These are phyloP conservation scores for Apiospora malaysiana DNA, from an alignment of 2,329 filamentous ascomycete genomes.

Conservation along the genomic window DNA sequence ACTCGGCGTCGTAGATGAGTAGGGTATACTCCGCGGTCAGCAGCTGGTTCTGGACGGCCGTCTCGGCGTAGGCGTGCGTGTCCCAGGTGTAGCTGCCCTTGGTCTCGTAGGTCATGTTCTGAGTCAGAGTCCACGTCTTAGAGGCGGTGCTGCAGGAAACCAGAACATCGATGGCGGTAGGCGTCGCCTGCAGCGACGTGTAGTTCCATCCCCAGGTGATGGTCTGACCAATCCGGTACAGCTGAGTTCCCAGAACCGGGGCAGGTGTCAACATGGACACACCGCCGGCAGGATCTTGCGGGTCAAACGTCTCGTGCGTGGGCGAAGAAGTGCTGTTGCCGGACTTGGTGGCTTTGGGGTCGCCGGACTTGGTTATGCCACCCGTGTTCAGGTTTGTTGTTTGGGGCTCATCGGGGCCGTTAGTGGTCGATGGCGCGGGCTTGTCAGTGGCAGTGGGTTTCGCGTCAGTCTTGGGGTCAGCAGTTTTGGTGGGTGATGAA, in stretches of 20 bases:
- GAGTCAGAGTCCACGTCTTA: conserved; percentile 65
- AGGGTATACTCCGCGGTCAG: conserved; percentile 64
- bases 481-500: conserved; percentile 19
- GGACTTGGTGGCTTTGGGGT: conserved; percentile 33
- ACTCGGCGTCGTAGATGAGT: conserved; percentile 65
- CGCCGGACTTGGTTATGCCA: conserved; percentile 35
- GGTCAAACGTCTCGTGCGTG: conserved; percentile 49
- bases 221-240: conserved; percentile 66
- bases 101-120: conserved; percentile 65
- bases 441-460: conserved; percentile 28
- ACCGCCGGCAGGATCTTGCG: conserved; percentile 54
- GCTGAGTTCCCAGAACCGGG: conserved; percentile 49
- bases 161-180: conserved; percentile 65
- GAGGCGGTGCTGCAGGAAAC: conserved; percentile 59
- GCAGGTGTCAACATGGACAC: conserved; percentile 61
- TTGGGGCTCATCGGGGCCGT: conserved; percentile 32
- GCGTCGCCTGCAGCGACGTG: conserved; percentile 62
- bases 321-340: conserved; percentile 32
- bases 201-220: conserved; percentile 71
- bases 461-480: conserved; percentile 29
- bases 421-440: conserved; percentile 24
- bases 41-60: conserved; percentile 52
- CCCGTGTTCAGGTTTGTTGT: conserved; percentile 50
- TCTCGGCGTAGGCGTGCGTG: conserved; percentile 55
- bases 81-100: conserved; percentile 64